Conservation (phyloP, 352 stramenopile genomes). For the Phytophthora pini region DNA sequence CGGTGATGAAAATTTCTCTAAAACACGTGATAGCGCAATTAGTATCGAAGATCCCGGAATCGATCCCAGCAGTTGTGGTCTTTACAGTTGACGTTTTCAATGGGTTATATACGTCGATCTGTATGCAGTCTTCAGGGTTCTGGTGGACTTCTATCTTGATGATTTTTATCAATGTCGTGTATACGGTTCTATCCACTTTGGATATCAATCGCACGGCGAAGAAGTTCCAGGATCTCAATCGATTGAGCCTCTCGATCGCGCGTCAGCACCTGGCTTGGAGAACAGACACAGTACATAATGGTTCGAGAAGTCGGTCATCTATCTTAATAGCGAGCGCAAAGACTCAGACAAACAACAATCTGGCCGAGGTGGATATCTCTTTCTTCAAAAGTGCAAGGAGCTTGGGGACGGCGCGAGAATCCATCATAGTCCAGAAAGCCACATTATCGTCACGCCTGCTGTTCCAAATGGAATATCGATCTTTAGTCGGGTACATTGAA, state of each 20-base stretch:
- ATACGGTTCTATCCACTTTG: conserved; percentile 7
- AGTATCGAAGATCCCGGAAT: conserved; percentile 5
- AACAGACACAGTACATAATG: too few species aligned
- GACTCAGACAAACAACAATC: too few species aligned
- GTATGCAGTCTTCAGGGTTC: conserved; percentile 13
- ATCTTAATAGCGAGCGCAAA: too few species aligned
- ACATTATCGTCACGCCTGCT: conserved; percentile 12
- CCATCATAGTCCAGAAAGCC: too few species aligned
- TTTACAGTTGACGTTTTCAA: conserved; percentile 30
- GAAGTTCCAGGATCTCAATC: not conserved
- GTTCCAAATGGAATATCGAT: conserved; percentile 28
- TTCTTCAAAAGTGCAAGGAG: too few species aligned
- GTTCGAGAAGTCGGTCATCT: too few species aligned
- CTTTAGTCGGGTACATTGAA: conserved; percentile 17
- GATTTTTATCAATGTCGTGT: conserved; percentile 13
- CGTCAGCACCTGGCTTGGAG: too few species aligned
- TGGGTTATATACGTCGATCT: conserved; percentile 22
- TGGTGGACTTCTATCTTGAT: conserved; percentile 18
- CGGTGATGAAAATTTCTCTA: conserved; percentile 18
- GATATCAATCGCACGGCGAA: conserved; percentile 22
- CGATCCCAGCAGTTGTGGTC: conserved; percentile 14
- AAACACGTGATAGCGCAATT: conserved; percentile 15
- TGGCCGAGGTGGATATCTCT: too few species aligned
- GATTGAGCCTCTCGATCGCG: too few species aligned
- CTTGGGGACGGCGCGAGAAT: too few species aligned